A percentile compares a stretch with the other conserved stretches of the same genome.
Evolutionary conservation across 768 basidiomycete genomes (phyloP).

Genomic region (Porphyrellus cyaneotinctus): DNA sequence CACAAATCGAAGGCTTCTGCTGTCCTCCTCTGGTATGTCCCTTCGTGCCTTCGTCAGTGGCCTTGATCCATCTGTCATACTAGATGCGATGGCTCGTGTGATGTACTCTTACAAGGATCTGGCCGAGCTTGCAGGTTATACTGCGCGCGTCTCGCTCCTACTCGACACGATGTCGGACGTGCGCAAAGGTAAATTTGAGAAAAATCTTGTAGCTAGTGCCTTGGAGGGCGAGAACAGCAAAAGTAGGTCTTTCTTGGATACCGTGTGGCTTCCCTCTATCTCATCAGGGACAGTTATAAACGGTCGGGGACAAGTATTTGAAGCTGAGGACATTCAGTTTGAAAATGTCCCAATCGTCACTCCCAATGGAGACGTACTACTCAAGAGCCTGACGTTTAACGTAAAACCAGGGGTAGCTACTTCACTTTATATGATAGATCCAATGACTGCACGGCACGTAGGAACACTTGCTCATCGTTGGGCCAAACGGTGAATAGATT

Average conservation of each 20-base stretch:
- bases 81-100: conserved; percentile 90
- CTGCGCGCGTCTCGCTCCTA: conserved; percentile 81
- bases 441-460: conserved; percentile 26
- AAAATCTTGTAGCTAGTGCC: conserved; percentile 77
- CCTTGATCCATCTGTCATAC: conserved; percentile 1
- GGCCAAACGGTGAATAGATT: conserved; percentile 73
- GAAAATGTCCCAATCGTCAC: conserved; percentile 93
- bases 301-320: conserved; percentile 73
- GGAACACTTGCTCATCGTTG: conserved; percentile 91
- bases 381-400: conserved; percentile 80
- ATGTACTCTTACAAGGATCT: conserved; percentile 99
- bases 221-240: conserved; percentile 67
- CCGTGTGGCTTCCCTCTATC: background rate
- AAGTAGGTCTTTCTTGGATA: conserved; percentile 44
- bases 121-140: conserved; percentile 93
- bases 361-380: conserved; percentile 90
- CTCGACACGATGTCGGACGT: conserved; percentile 91
- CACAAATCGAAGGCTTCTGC: conserved; percentile 85
- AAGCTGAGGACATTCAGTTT: conserved; percentile 88
- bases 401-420: conserved; percentile 74
- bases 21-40: conserved; percentile 76
- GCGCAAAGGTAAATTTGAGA: conserved; percentile 79
- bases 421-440: background rate
- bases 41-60: background rate
- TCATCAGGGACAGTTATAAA: conserved; percentile 55